Conservation (phyloP, 2,329 filamentous ascomycete genomes). For the Neoscytalidium dimidiatum region DNA sequence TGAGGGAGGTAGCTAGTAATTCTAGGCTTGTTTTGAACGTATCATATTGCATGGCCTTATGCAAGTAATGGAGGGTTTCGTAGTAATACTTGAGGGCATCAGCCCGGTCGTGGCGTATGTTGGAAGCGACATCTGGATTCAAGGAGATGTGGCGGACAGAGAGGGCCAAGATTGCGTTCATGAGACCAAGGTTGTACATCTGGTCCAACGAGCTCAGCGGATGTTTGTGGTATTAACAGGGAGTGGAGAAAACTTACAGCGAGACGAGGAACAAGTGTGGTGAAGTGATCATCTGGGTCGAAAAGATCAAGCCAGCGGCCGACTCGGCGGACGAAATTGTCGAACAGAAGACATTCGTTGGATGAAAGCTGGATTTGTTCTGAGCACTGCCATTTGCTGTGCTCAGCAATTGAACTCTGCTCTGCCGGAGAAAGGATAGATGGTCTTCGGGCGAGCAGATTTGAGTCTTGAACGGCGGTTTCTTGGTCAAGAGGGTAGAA, state of each 20-base stretch:
- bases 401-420: neutral
- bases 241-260: constrained; percentile 27
- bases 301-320: constrained; percentile 47
- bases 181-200: constrained; percentile 56
- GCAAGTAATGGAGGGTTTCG: constrained; percentile 63
- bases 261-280: constrained; percentile 27
- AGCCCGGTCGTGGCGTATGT: constrained; percentile 29
- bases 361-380: neutral
- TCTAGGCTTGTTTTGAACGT: constrained; percentile 61
- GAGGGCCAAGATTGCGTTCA: constrained; percentile 61
- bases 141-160: constrained; percentile 54
- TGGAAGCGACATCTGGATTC: constrained; percentile 26
- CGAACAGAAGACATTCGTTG: constrained; percentile 31
- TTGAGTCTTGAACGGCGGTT: neutral
- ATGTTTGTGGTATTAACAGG: neutral
- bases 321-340: constrained; percentile 40
- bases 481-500: neutral
- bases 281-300: constrained; percentile 43
- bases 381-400: constrained; percentile 8
- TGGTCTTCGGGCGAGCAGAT: neutral
- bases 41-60: constrained; percentile 59
- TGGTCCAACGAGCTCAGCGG: neutral
- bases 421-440: neutral
- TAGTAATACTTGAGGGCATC: constrained; percentile 59
- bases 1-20: constrained; percentile 59